Conservation (phyloP, 805 yeast species). For the Starmerella davenportii region DNA sequence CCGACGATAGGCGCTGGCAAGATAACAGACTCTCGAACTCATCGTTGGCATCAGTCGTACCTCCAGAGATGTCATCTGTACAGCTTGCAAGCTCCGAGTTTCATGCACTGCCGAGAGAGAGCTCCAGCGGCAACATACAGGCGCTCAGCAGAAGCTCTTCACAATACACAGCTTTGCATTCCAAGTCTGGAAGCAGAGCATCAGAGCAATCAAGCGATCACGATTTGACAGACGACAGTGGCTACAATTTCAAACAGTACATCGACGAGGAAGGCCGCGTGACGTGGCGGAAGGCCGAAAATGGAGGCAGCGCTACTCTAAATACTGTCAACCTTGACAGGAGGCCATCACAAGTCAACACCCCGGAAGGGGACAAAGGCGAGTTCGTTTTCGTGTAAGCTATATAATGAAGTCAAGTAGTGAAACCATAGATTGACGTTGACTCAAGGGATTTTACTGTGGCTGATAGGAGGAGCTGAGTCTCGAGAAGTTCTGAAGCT, state of each 20-base stretch:
- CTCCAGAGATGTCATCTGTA: constrained; percentile 37
- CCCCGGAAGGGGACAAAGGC: constrained; percentile 16
- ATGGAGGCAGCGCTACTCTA: constrained; percentile 7
- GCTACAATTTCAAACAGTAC: constrained; percentile 18
- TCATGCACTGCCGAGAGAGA: constrained; percentile 18
- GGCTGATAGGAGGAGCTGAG: too few species aligned
- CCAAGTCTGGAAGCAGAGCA: constrained; percentile 1
- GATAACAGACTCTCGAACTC: constrained; percentile 43
- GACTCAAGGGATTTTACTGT: too few species aligned
- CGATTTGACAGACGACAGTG: constrained; percentile 14
- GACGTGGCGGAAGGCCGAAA: constrained; percentile 17
- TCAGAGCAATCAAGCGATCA: constrained; percentile 10
- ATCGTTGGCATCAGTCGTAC: constrained; percentile 58
- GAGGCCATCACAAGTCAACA: constrained; percentile 20
- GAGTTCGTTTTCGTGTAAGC: constrained; percentile 23
- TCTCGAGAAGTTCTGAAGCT: too few species aligned
- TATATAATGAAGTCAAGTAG: too few species aligned
- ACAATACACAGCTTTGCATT: constrained; percentile 5
- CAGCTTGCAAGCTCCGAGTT: constrained; percentile 39
- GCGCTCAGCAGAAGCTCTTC: constrained; percentile 22
- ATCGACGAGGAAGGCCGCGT: constrained; percentile 22
- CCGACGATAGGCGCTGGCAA: constrained; percentile 25
- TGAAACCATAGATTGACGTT: too few species aligned
- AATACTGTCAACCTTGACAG: constrained; percentile 17
- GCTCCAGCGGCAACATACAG: constrained; percentile 21